These are phyloP conservation scores for Aureobasidium subglaciale DNA, from an alignment of 2,329 filamentous ascomycete species.

Conservation along the genomic window DNA sequence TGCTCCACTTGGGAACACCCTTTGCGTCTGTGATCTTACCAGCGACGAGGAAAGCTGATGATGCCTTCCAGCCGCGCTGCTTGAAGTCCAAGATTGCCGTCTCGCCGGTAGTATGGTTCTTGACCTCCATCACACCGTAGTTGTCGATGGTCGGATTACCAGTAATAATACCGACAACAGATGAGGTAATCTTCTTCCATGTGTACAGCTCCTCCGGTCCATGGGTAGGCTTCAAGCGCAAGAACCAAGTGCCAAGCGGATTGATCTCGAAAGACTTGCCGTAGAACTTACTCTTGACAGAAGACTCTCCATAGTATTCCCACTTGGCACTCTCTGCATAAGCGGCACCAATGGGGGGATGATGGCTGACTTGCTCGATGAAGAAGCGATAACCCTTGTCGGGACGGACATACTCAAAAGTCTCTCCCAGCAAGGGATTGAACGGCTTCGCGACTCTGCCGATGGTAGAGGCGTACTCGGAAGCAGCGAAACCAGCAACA, in stretches of 20 bases:
- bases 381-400: slow-evolving; percentile 99
- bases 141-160: slow-evolving; percentile 96
- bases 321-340: slow-evolving; percentile 88
- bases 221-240: slow-evolving; percentile 71
- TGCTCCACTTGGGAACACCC: slow-evolving; percentile 77
- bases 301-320: slow-evolving; percentile 94
- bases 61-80: slow-evolving; percentile 88
- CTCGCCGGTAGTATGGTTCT: slow-evolving; percentile 94
- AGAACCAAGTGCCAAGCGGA: slow-evolving; percentile 92
- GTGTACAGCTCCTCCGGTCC: slow-evolving; percentile 73
- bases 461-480: slow-evolving; percentile 94
- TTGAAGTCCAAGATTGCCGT: slow-evolving; percentile 89
- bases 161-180: slow-evolving; percentile 97
- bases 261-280: slow-evolving; percentile 97
- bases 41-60: slow-evolving; percentile 78
- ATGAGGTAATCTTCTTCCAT: slow-evolving; percentile 98
- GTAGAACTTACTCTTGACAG: slow-evolving; percentile 93
- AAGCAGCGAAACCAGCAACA: slow-evolving; percentile 90
- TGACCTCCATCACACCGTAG: slow-evolving; percentile 93
- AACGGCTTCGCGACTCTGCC: slow-evolving; percentile 96
- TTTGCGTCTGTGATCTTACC: slow-evolving; percentile 76
- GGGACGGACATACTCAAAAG: slow-evolving; percentile 89
- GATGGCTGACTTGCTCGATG: slow-evolving; percentile 96
- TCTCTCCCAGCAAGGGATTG: slow-evolving; percentile 92
- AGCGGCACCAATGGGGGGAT: slow-evolving; percentile 88